Base-by-base conservation (phyloP, 73 alveolate genomes). In the Urostyla sp. region DNA sequence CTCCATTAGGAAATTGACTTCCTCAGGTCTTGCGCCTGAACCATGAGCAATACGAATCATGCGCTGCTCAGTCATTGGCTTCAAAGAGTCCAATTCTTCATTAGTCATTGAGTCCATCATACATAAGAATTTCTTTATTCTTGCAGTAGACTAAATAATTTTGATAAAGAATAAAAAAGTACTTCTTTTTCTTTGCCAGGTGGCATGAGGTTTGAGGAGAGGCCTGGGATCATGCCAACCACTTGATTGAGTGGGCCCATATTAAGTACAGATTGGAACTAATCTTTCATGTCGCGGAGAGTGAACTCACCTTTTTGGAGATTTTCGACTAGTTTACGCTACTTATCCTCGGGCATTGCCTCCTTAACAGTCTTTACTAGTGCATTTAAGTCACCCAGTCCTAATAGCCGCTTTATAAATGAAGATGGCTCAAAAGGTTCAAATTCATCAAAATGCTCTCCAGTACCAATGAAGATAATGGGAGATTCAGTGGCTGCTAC, bases 111-210 rank as follows among this genome's bases (percentile, higher is more conserved):
- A 87, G 87, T 96, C 99, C 99, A 96, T 95, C 74, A 96, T 98
- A 60, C 95, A 90, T 87, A 98, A 81, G 93, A 96, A 95, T 52
- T 96, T 92, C 94, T 98, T 89, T 54, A 98, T 95, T 84, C 98
- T 89, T 40, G 91, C 94, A 3, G 95, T 92, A 23, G 98, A 97
- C 84, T n/a, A n/a, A n/a, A n/a, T n/a, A n/a, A n/a, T n/a, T n/a
- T n/a, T n/a, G n/a, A n/a, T n/a, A n/a, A n/a, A n/a, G n/a, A n/a
- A n/a, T n/a, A n/a, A n/a, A n/a, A n/a, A n/a, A n/a, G n/a, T n/a
- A n/a, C n/a, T n/a, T 96, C 99, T 86, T 98, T 98, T 63, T 96
- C 99, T 54, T 94, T 96, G 37, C 99, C 99, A 87, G 95, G 94
- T 3, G 97, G 96, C 72, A 94, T 87, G 21, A 93, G 81, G 55